Percentiles rank a stretch among this genome's conserved stretches.
phyloP scores from a whole-genome alignment of 2,329 filamentous ascomycete genomes.

The Pseudocercospora crystallina region DNA sequence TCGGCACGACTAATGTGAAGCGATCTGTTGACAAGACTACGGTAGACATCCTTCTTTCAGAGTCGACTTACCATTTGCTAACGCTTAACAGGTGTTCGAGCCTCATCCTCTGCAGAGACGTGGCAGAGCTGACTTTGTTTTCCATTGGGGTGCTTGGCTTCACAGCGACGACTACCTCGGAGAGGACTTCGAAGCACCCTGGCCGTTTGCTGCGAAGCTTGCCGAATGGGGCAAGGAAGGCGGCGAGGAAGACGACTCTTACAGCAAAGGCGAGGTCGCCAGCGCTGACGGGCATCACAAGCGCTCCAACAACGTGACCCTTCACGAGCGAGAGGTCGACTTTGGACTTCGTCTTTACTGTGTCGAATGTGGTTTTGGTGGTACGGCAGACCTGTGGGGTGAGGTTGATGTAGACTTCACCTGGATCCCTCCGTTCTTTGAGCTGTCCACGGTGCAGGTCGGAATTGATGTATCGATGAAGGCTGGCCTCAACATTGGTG shows the following conservation, averaged over 20 bases:
- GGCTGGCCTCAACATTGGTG: not conserved
- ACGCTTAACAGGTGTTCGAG: slow-evolving; percentile 3
- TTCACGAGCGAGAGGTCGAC: not conserved
- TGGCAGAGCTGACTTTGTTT: not conserved
- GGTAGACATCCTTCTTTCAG: too few species aligned
- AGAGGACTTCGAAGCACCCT: slow-evolving; percentile 5
- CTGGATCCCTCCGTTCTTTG: not conserved
- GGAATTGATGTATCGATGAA: not conserved
- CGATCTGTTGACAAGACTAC: too few species aligned
- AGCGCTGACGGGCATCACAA: slow-evolving; percentile 1
- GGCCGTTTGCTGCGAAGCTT: slow-evolving; percentile 4
- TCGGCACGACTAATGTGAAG: too few species aligned
- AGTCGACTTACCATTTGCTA: too few species aligned
- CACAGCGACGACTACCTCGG: slow-evolving; percentile 1
- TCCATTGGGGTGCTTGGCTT: slow-evolving; percentile 2
- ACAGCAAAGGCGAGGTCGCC: slow-evolving; percentile 5
- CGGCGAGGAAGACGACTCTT: slow-evolving; percentile 7
- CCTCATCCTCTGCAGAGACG: slow-evolving; percentile 3
- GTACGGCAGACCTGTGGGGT: not conserved
- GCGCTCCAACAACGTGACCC: not conserved
- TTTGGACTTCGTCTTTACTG: not conserved
- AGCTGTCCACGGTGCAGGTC: not conserved
- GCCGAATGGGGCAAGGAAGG: slow-evolving; percentile 1
- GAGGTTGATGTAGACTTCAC: not conserved
- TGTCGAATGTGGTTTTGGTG: slow-evolving; percentile 1